Evolutionary conservation across 306 rosid genomes (phyloP), one percentile per base, ranked within the genome.

Genomic region (Clitoria ternatea): DNA sequence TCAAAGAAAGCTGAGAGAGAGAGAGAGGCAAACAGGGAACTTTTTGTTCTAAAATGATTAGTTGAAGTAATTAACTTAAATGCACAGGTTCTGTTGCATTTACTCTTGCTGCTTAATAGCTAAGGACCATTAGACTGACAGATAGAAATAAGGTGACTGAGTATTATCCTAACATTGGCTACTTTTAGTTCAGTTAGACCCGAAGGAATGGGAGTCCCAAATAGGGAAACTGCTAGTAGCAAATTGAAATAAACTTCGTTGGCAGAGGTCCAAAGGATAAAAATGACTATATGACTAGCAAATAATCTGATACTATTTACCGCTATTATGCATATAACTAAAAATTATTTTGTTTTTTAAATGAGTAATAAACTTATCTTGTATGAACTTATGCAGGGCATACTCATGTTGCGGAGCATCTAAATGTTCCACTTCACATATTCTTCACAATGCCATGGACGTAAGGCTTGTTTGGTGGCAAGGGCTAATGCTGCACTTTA

Each of bases 391-490:
- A 20, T 82, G 78, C 92, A 94, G 98, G 97, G 59, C 97, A 94
- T 73, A 79, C 83, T 71, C 90, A 90, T 83, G 90, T 94, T 72
- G 98, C 96, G 3, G 97, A 94, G 92, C 79, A 74, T 26, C 84
- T 94, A 53, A 57, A 73, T 26, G 78, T 90, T 45, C 96, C 97
- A 0, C 82, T 90, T 68, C 98, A 94, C 80, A 80, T 94, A 61
- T 89, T 94, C 76, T 94, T 94, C 63, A 94, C 98, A 2, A 87
- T 94, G 97, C 98, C 98, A 55, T 94, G 97, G 98, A 90, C 98
- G 98, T 90, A 89, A 94, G 98, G 83, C 76, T 78, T 83, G 53
- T 79, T 80, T 77, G 36, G 54, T 67, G 79, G 55, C 75, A 45
- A 54, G 65, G 72, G 54, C 55, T 70, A 63, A 76, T 83, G 67